Conservation (phyloP, 202 grass and related monocot species). For the Schoenoplectus tabernaemontani region DNA sequence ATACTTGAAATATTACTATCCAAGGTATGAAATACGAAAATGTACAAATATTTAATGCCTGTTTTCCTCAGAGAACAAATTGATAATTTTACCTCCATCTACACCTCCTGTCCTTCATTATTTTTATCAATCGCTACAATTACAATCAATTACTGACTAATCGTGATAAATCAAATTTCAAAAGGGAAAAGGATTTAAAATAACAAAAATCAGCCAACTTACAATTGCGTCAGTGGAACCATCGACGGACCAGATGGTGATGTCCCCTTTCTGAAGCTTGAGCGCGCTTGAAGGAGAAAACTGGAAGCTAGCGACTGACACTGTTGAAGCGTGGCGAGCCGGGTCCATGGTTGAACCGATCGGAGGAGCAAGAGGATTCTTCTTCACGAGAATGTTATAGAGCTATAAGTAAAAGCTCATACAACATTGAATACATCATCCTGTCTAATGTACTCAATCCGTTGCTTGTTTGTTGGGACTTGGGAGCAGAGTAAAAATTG, state of each 20-base stretch:
- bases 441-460: too few relatives aligned
- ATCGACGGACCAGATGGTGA: slow-evolving; percentile 73
- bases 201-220: background rate
- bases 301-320: slow-evolving; percentile 39
- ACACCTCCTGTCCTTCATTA: slow-evolving; percentile 47
- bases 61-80: background rate
- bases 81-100: slow-evolving; percentile 60
- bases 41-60: background rate
- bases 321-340: slow-evolving; percentile 23
- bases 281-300: slow-evolving; percentile 45
- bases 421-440: too few relatives aligned
- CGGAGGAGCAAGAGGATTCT: background rate
- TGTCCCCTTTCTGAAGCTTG: slow-evolving; percentile 81
- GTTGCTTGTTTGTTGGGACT: too few relatives aligned
- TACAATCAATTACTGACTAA: background rate
- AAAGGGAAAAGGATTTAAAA: background rate
- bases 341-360: slow-evolving; percentile 39
- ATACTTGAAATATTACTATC: slow-evolving; percentile 1
- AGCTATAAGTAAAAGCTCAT: too few relatives aligned
- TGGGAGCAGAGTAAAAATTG: too few relatives aligned
- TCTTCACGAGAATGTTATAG: background rate
- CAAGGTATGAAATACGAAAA: too few relatives aligned
- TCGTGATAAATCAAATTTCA: background rate
- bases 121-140: background rate
- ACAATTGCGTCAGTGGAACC: slow-evolving; percentile 80